Evolutionary conservation across 108 stramenopile genomes (phyloP), one percentile per base, ranked within the genome.

Genomic region (Cylindrotheca closterium): DNA sequence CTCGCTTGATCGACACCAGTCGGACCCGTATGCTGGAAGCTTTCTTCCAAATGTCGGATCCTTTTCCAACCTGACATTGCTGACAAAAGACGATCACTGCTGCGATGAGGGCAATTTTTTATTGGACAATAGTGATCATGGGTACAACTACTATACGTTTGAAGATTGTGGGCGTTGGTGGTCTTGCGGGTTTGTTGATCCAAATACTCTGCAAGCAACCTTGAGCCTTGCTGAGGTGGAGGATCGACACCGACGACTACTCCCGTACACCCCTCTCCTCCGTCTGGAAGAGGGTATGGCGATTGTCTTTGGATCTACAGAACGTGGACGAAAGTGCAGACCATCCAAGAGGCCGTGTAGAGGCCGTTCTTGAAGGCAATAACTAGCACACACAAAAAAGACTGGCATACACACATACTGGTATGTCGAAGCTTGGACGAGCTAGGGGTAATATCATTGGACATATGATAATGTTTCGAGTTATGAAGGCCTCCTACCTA

Each of bases 301-400:
- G 8, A 30, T 30, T 12, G 55, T 57, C 12, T 57, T 57, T 31
- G 55, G 28, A 30, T 57, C 55, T 28, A 30, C 26, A 12, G 25
- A 57, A 25, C 26, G 25, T 0, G 55, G 55, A 30, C 8, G 55
- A 30, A 10, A 0, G 18, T 57, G 55, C 25, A n/a, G 25, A 18
- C 55, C 55, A 10, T 57, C 55, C 29, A 57, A 57, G 30, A 42
- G 37, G n/a, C n/a, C n/a, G n/a, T n/a, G n/a, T n/a, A n/a, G n/a
- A n/a, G n/a, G n/a, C n/a, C n/a, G n/a, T n/a, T n/a, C n/a, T n/a
- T n/a, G n/a, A n/a, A n/a, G n/a, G n/a, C n/a, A n/a, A n/a, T n/a
- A n/a, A n/a, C n/a, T n/a, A n/a, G n/a, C n/a, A n/a, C n/a, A n/a
- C n/a, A n/a, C n/a, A n/a, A n/a, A n/a, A n/a, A n/a, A n/a, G n/a